phyloP scores from a whole-genome alignment of 176 grass and related monocot genomes.

The Phyllostachys edulis region DNA sequence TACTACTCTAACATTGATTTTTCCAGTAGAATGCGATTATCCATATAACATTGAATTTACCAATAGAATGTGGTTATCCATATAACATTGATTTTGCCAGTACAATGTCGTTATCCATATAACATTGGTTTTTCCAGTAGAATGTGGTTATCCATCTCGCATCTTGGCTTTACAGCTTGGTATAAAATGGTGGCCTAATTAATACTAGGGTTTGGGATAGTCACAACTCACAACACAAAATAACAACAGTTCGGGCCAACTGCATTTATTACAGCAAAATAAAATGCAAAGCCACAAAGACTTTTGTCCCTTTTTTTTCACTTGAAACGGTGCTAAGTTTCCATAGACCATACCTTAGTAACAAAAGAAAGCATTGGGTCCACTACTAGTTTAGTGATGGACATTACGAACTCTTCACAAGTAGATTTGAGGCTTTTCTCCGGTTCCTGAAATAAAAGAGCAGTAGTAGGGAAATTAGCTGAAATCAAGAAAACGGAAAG shows the following conservation, averaged over 20 bases:
- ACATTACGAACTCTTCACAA: constrained; percentile 99
- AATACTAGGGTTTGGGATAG: not conserved
- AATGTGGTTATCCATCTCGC: not conserved
- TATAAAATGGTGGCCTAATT: constrained; percentile 11
- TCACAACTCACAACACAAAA: constrained; percentile 13
- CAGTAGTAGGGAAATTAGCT: constrained; percentile 1
- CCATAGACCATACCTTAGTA: constrained; percentile 65
- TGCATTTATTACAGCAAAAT: not conserved
- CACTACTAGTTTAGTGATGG: constrained; percentile 92
- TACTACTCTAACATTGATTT: not conserved
- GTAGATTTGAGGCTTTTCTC: constrained; percentile 93
- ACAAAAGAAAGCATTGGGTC: constrained; percentile 98
- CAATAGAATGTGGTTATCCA: not conserved
- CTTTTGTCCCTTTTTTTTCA: too few relatives aligned
- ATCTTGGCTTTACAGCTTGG: not conserved
- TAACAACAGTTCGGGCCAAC: not conserved
- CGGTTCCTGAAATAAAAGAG: constrained; percentile 69
- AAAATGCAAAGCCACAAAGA: not conserved
- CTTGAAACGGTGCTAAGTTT: too few relatives aligned
- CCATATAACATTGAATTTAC: not conserved
- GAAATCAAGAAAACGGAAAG: constrained; percentile 23
- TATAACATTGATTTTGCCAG: constrained; percentile 3
- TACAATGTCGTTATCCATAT: not conserved
- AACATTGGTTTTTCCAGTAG: not conserved
- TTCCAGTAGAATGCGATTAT: not conserved